phyloP scores from a whole-genome alignment of 192 early-diverging fungal species.

The Pilobolus umbonatus region DNA sequence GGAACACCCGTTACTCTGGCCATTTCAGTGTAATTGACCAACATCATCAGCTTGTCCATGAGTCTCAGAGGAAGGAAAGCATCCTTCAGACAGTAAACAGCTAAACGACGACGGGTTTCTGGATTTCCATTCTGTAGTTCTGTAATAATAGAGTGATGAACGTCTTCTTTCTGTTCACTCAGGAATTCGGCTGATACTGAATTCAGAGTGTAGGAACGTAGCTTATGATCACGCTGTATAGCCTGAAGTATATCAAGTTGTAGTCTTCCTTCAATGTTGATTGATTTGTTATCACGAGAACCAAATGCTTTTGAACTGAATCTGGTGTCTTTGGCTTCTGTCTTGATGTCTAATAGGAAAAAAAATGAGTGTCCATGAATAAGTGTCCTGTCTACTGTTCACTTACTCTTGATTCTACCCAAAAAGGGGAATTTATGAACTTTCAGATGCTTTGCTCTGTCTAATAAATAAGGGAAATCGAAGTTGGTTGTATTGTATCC shows the following conservation, averaged over 20 bases:
- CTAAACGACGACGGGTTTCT: slow-evolving; percentile 90
- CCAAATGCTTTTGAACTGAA: slow-evolving; percentile 95
- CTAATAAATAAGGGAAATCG: slow-evolving; percentile 94
- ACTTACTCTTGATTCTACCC: slow-evolving; percentile 55
- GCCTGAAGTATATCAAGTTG: slow-evolving; percentile 91
- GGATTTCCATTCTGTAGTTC: slow-evolving; percentile 94
- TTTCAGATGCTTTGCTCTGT: slow-evolving; percentile 75
- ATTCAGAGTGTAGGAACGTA: slow-evolving; percentile 93
- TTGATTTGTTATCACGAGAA: slow-evolving; percentile 83
- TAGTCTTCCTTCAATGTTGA: slow-evolving; percentile 88
- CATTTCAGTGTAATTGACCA: slow-evolving; percentile 99
- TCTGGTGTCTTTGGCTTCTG: slow-evolving; percentile 70
- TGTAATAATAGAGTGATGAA: slow-evolving; percentile 97
- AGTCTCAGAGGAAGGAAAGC: slow-evolving; percentile 89
- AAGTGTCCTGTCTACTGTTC: background rate
- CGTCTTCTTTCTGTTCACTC: slow-evolving; percentile 98
- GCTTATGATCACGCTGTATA: slow-evolving; percentile 94
- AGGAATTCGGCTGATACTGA: slow-evolving; percentile 94
- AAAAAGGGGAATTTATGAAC: slow-evolving; percentile 78
- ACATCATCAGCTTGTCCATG: slow-evolving; percentile 95
- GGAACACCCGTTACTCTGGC: slow-evolving; percentile 95
- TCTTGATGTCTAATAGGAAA: slow-evolving; percentile 43
- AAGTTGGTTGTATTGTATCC: slow-evolving; percentile 98
- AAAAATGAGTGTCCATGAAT: background rate
- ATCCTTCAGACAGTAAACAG: slow-evolving; percentile 98